Evolutionary conservation across 306 rosid species (phyloP), one percentile per base, ranked within the genome.

Genomic region (Fragaria nilgerrensis): DNA sequence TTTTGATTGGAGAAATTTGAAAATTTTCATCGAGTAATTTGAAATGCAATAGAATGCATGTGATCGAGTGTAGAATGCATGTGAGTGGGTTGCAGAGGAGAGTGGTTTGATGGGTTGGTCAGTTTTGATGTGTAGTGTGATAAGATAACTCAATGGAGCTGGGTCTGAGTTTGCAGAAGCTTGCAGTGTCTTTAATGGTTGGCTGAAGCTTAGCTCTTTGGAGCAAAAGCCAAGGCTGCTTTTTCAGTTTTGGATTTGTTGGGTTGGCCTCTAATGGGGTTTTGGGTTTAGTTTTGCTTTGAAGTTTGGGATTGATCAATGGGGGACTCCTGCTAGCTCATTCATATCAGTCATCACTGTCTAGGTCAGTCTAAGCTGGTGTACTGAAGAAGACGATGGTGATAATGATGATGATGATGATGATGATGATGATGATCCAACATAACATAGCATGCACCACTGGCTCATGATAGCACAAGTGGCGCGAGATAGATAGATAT

Each of bases 291-390:
- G 20, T 1, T 19, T n/a, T 49, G 88, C 83, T 68, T 78, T 79
- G 89, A 72, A 82, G 83, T 84, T 74, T 80, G 88, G 56, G 49
- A 22, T 41, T 62, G 81, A 66, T 48, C 29, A 37, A 17, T 62
- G 44, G 9, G 41, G 41, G 9, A 41, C 75, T 82, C 63, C 39
- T 59, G 32, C 67, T 56, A 59, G 66, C 67, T 14, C 41, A 62
- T 4, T 58, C 9, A 1, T 32, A 43, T 5, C 72, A 13, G 17
- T 44, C 16, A 2, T 7, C 50, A 72, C 56, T 74, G 63, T 15
- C 70, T 17, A 34, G 15, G 20, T 32, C 68, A 7, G n/a, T 3
- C 20, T 16, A 16, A 27, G n/a, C 41, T 7, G n/a, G 68, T 16
- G 19, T 3, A 4, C 19, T 14, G 53, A 14, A 48, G 53, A 48